Evolutionary conservation across 441 rosid genomes (phyloP).

Genomic region (Pelargonium fulgidum): DNA sequence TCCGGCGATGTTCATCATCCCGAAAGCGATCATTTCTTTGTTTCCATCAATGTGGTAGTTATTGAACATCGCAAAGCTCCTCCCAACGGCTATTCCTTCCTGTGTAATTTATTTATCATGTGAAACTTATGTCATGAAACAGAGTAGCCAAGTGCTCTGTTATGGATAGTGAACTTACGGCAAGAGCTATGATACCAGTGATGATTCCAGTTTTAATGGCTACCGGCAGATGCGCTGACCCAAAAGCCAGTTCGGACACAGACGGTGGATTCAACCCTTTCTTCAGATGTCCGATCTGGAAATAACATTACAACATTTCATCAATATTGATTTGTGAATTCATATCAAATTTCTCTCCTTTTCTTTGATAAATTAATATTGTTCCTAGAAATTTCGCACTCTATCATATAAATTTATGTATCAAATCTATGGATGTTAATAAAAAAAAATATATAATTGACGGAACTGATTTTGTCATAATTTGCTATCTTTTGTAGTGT

Average conservation of each 20-base stretch:
- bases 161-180: conserved; percentile 39
- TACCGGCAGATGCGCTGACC: conserved; percentile 47
- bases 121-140: background rate
- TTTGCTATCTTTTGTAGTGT: no score
- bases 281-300: conserved; percentile 76
- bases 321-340: no score
- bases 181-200: conserved; percentile 87
- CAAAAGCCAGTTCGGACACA: conserved; percentile 52
- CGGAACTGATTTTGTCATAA: no score
- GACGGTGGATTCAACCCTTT: conserved; percentile 85
- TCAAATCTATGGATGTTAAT: no score
- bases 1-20: conserved; percentile 57
- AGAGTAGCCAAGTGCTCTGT: no score
- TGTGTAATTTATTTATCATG: conserved; percentile 10
- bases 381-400: no score
- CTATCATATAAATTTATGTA: no score
- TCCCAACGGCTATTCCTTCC: conserved; percentile 66
- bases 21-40: conserved; percentile 61
- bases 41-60: conserved; percentile 57
- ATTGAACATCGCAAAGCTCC: conserved; percentile 57
- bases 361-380: no score
- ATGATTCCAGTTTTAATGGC: conserved; percentile 73
- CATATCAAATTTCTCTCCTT: no score
- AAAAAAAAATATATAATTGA: no score
- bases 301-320: background rate